Evolutionary conservation across 306 rosid species (phyloP), one percentile per base, ranked within the genome.

Genomic region (Begonia loranthoides): DNA sequence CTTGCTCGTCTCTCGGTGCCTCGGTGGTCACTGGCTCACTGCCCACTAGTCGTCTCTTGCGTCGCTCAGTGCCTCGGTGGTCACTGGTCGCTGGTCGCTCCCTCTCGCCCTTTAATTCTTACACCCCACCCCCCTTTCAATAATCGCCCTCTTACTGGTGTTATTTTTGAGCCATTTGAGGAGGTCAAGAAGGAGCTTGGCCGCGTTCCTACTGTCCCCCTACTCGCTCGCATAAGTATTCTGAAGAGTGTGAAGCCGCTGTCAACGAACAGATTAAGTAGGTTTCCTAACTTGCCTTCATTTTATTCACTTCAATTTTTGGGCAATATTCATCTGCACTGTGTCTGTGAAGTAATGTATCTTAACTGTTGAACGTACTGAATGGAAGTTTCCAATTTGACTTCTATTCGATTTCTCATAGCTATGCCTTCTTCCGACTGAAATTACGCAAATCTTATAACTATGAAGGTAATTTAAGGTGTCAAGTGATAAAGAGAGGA

Each of bases 201-300:
- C 61, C 96, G 86, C 13, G 92, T 92, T 1, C 96, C 96, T 9
- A 55, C 66, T 10, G 76, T 65, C 11, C 89, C 96, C 0, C 87
- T 83, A 13, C 64, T 92, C 15, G 93, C 94, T 55, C 93, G 99
- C 96, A 81, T n/a, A 87, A 83, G 64, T 86, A 15, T 45, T 8
- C 28, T 0, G 78, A 67, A 12, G 82, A 63, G 0, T 65, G 72
- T 17, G 99, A 92, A 73, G 77, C 87, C 36, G 88, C 82, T 2
- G 15, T 92, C 47, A 92, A 92, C 62, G 96, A 86, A 62, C 99
- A 92, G 67, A 92, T 92, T 71, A 92, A 87, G 96, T 88, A 60
- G 17, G 77, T 56, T 50, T 60, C 45, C 17, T 43, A 49, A 44
- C 36, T 15, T 43, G n/a, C 47, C 15, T 10, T 43, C 15, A 12